Base-by-base conservation (phyloP, 306 rosid genomes). In the Lithocarpus polystachyus region DNA sequence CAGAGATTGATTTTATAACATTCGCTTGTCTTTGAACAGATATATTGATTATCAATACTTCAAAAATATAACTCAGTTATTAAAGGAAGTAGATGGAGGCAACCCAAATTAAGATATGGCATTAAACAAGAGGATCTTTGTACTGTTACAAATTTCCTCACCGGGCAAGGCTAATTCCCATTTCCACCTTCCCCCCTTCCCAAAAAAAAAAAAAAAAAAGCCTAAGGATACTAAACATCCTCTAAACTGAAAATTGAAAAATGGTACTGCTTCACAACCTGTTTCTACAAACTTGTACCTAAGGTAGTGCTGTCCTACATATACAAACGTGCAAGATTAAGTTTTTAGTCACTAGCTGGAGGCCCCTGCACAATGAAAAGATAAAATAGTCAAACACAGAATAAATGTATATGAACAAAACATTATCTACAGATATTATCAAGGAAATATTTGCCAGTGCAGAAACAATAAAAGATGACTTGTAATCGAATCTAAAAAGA, bases 291-390 rank as follows among this genome's bases (percentile, higher is more conserved):
- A 33, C 72, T 35, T 68, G 24, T 35, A 33, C 17, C 79, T 48
- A 77, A 48, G 53, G 53, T 24, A 55, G 59, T 55, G 76, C 17
- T 14, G 11, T 56, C 53, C 53, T 73, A 45, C 28, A 75, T 68
- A 68, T 43, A 83, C 76, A 54, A n/a, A n/a, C 11, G 13, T n/a
- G 69, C 77, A 72, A 28, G 8, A 29, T 54, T 48, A 77, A 57
- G 20, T 55, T 29, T 51, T 20, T 75, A 31, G 60, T 59, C 67
- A 53, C 83, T 86, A 87, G 75, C 65, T 84, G 64, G 87, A 84
- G 29, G 89, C 87, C 17, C 89, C 97, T 88, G 93, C 92, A 80
- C 78, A 76, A 55, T 72, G 57, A 57, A 78, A 29, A 77, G 33
- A 76, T 22, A 13, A 67, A 24, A 15, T 5, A 33, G 81, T 85